phyloP scores from a whole-genome alignment of 148 eudicot genomes.

The Hydrangea macrophylla region DNA sequence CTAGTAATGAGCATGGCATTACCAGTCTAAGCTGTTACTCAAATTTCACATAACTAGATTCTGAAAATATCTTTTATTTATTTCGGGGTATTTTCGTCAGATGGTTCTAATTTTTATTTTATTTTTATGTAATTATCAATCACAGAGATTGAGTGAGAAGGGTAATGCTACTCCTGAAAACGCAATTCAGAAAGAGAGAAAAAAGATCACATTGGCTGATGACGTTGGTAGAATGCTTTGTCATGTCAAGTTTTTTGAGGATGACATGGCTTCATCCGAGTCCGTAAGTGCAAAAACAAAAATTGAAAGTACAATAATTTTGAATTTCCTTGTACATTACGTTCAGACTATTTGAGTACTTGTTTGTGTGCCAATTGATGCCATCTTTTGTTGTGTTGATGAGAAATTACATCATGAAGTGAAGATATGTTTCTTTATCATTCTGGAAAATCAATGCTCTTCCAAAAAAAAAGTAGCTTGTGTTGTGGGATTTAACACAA shows the following conservation, averaged over 20 bases:
- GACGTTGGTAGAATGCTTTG: constrained; percentile 89
- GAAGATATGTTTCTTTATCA: not conserved
- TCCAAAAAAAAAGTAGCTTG: no score
- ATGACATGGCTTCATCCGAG: constrained; percentile 19
- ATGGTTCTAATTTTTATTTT: not conserved
- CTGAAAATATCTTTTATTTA: not conserved
- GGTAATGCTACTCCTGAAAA: constrained; percentile 30
- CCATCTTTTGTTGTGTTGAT: not conserved
- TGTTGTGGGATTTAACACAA: no score
- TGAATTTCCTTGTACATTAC: constrained; percentile 3
- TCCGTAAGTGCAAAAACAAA: constrained; percentile 17
- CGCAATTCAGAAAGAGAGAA: constrained; percentile 35
- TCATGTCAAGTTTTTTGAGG: constrained; percentile 55
- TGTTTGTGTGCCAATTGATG: not conserved
- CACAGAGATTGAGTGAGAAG: constrained; percentile 50
- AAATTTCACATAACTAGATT: no score
- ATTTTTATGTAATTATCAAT: not conserved
- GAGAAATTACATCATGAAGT: not conserved
- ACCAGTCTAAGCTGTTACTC: no score
- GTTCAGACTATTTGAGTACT: no score
- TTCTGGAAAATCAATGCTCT: not conserved
- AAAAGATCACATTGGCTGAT: constrained; percentile 78
- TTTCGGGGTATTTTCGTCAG: not conserved
- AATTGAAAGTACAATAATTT: not conserved
- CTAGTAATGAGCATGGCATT: no score